Percentiles rank a stretch among this genome's conserved stretches.
Evolutionary conservation across 352 stramenopile species (phyloP).

Genomic region (Phytopythium montanum): DNA sequence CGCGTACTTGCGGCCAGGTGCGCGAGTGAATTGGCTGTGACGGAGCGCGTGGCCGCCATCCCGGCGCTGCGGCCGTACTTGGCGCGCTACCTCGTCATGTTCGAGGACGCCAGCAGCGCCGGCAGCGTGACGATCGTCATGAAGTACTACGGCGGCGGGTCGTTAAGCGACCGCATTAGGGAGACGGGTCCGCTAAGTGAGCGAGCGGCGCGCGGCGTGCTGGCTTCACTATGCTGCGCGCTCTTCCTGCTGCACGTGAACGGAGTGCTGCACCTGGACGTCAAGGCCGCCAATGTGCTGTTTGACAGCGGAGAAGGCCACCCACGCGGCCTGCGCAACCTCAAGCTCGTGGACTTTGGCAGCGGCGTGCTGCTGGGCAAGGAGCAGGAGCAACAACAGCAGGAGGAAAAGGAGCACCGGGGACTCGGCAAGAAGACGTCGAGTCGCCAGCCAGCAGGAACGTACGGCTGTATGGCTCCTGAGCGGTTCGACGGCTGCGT

Average conservation of each 20-base stretch:
- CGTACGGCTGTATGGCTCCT: conserved; percentile 63
- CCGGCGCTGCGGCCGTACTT: conserved; percentile 38
- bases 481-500: conserved; percentile 51
- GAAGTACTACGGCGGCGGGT: conserved; percentile 54
- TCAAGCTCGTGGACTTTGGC: conserved; percentile 73
- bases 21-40: conserved; percentile 38
- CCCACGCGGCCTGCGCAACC: conserved; percentile 29
- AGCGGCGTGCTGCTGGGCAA: conserved; percentile 26
- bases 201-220: conserved; percentile 26
- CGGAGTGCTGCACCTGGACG: conserved; percentile 52
- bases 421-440: not conserved
- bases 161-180: conserved; percentile 43
- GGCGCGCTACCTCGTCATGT: conserved; percentile 52
- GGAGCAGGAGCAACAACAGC: not conserved
- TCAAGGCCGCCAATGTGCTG: conserved; percentile 63
- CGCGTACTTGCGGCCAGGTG: conserved; percentile 32
- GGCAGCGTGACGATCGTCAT: conserved; percentile 57
- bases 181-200: conserved; percentile 29
- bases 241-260: conserved; percentile 49
- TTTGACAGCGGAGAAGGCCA: conserved; percentile 36
- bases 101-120: conserved; percentile 41
- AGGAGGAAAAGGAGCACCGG: not conserved
- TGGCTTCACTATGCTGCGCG: conserved; percentile 41
- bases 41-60: conserved; percentile 30
- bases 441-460: conserved; percentile 24